Evolutionary conservation across 345 rosid species (phyloP), one percentile per base, ranked within the genome.

Genomic region (Mallotus nudiflorus): DNA sequence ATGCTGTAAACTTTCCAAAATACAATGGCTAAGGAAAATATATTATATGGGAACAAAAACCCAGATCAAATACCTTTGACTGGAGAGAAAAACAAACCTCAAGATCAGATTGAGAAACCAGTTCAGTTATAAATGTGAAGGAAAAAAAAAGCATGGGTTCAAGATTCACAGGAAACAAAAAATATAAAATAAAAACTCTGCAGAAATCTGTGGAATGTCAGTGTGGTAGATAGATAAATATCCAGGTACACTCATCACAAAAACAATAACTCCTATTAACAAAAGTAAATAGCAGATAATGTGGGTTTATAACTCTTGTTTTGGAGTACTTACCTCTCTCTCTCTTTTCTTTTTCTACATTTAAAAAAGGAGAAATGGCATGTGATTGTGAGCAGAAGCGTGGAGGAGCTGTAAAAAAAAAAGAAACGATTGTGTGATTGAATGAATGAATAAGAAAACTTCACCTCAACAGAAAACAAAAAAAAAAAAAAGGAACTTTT

Each of bases 51-150:
- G 29, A 59, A 59, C 52, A 52, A 60, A 68, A 61, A 73, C 69
- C 70, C 76, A 62, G 84, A 85, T 75, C 73, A 72, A 72, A 67
- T 77, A 76, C 84, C 82, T 78, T 80, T 69, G 81, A 77, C 75
- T 45, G 73, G 65, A 62, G 72, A 60, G 66, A 66, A 42, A 40
- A 58, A 51, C 33, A 64, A 70, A 49, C 20, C 48, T 14, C 12
- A 53, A 68, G 77, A 67, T 61, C 68, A 73, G 81, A 72, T n/a
- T 62, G 61, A 72, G 72, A 71, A 76, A 65, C 25, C 31, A 42
- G 50, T 53, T 15, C 5, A 24, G 68, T 25, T 65, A 69, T 27
- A 29, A 77, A 65, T 58, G 72, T 35, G 72, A 70, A 74, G 67
- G 52, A 56, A 72, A 62, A 67, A 45, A 56, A 56, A 72, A 66